Conservation (phyloP, 1,284 basidiomycete genomes). For the Cryptococcus floricola region DNA sequence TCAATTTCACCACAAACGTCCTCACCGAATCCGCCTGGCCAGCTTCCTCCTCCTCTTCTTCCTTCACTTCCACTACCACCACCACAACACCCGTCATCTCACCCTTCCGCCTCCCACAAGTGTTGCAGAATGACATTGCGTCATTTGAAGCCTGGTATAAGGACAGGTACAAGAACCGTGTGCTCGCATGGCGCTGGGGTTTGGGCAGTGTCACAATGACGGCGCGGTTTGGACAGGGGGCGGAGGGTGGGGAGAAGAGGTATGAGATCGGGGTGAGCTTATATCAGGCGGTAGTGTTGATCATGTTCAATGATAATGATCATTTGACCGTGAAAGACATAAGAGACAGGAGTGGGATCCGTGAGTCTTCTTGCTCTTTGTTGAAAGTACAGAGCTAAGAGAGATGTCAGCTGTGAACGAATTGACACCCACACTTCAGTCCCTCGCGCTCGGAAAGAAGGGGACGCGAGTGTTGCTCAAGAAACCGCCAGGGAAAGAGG, state of each 20-base stretch:
- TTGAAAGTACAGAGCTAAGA: background rate
- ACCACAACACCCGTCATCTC: conserved; percentile 16
- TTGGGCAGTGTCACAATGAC: conserved; percentile 72
- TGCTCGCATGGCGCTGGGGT: conserved; percentile 75
- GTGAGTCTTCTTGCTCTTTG: conserved; percentile 52
- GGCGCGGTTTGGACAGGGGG: conserved; percentile 62
- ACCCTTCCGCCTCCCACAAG: conserved; percentile 35
- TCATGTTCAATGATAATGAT: conserved; percentile 78
- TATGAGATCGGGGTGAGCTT: conserved; percentile 90
- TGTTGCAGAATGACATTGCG: conserved; percentile 68
- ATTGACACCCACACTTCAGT: conserved; percentile 79
- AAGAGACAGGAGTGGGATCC: conserved; percentile 65
- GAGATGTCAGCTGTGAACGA: conserved; percentile 49
- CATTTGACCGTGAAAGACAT: conserved; percentile 65
- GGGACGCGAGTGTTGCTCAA: conserved; percentile 72
- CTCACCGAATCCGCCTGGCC: conserved; percentile 59
- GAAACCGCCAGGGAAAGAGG: conserved; percentile 71
- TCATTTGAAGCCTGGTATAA: conserved; percentile 69
- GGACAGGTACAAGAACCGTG: conserved; percentile 65
- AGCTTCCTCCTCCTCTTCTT: conserved; percentile 33
- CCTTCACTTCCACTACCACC: background rate
- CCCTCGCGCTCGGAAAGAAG: conserved; percentile 84
- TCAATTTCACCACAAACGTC: conserved; percentile 53
- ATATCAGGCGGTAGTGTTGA: conserved; percentile 78
- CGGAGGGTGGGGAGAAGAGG: conserved; percentile 18